A percentile compares a stretch with the other conserved stretches of the same genome.
phyloP scores from a whole-genome alignment of 345 rosid species.

The Nasturtium officinale region DNA sequence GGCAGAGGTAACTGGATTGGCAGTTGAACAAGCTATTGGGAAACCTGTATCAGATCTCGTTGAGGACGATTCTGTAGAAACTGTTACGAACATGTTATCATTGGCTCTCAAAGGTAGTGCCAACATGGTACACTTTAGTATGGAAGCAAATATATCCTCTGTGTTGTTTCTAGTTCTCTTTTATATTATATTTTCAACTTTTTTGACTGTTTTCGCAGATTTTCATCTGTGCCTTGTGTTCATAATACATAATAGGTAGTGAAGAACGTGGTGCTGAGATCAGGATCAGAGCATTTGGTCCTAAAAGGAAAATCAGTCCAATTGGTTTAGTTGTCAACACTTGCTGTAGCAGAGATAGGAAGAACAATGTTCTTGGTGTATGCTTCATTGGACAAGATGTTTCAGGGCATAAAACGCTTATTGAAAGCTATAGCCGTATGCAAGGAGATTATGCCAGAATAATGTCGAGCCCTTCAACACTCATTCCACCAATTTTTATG shows the following conservation, averaged over 20 bases:
- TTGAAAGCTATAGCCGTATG: constrained; percentile 60
- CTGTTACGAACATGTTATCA: constrained; percentile 50
- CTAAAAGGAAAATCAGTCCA: constrained; percentile 55
- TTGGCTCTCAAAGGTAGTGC: constrained; percentile 63
- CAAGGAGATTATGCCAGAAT: constrained; percentile 78
- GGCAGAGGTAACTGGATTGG: constrained; percentile 71
- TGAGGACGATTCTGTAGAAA: constrained; percentile 52
- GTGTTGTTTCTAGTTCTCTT: not conserved
- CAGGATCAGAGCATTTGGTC: constrained; percentile 59
- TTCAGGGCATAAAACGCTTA: constrained; percentile 59
- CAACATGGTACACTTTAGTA: not conserved
- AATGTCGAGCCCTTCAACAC: constrained; percentile 63
- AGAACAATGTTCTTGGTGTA: constrained; percentile 63
- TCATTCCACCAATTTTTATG: constrained; percentile 88
- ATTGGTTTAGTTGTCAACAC: constrained; percentile 64
- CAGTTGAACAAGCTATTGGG: constrained; percentile 76
- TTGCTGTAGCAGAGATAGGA: constrained; percentile 69
- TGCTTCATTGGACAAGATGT: constrained; percentile 88
- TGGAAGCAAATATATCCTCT: constrained; percentile 20
- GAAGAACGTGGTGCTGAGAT: constrained; percentile 74
- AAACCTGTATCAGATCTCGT: constrained; percentile 58
- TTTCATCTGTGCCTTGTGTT: constrained; percentile 43
- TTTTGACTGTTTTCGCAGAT: constrained; percentile 31
- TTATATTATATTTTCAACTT: constrained; percentile 26
- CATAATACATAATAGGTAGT: constrained; percentile 53